These are phyloP conservation scores for Cadophora luteo-olivacea DNA, from an alignment of 2,329 filamentous ascomycete species.

Conservation along the genomic window DNA sequence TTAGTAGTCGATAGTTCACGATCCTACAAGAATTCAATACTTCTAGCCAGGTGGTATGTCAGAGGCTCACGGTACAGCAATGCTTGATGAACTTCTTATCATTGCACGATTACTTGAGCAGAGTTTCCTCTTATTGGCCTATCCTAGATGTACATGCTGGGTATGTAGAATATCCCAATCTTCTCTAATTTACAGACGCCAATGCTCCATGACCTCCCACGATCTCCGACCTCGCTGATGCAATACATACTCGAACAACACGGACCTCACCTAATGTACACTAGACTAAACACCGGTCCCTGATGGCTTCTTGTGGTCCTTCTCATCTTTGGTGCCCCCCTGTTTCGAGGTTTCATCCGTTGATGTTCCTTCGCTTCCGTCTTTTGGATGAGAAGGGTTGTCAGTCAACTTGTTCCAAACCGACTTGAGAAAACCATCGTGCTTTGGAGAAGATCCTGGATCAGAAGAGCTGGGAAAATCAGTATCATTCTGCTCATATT, in stretches of 20 bases:
- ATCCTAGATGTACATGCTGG: slow-evolving; percentile 35
- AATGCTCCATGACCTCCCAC: slow-evolving; percentile 30
- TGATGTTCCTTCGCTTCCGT: slow-evolving; percentile 11
- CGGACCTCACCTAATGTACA: slow-evolving; percentile 24
- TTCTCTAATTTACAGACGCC: slow-evolving; percentile 32
- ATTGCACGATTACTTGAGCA: slow-evolving; percentile 24
- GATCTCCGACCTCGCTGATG: slow-evolving; percentile 31
- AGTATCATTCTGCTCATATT: slow-evolving; percentile 22
- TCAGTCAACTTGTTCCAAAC: slow-evolving; percentile 94
- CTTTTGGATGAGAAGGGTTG: slow-evolving; percentile 49
- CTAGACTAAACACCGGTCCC: slow-evolving; percentile 21
- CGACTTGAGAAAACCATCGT: slow-evolving; percentile 90
- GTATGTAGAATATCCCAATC: slow-evolving; percentile 14
- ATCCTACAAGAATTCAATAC: background rate
- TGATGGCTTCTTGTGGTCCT: slow-evolving; percentile 34
- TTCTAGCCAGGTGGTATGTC: background rate
- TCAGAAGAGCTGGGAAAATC: slow-evolving; percentile 25
- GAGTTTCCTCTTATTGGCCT: slow-evolving; percentile 32
- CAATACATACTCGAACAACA: slow-evolving; percentile 31
- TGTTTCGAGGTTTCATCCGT: slow-evolving; percentile 10
- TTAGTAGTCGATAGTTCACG: background rate
- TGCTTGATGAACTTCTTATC: background rate
- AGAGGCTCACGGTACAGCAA: background rate
- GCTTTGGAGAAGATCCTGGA: slow-evolving; percentile 48
- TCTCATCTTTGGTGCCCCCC: slow-evolving; percentile 24